A percentile compares a stretch with the other conserved stretches of the same genome.
Evolutionary conservation across 1,284 basidiomycete species (phyloP).

Genomic region (Trichosporon sp.): DNA sequence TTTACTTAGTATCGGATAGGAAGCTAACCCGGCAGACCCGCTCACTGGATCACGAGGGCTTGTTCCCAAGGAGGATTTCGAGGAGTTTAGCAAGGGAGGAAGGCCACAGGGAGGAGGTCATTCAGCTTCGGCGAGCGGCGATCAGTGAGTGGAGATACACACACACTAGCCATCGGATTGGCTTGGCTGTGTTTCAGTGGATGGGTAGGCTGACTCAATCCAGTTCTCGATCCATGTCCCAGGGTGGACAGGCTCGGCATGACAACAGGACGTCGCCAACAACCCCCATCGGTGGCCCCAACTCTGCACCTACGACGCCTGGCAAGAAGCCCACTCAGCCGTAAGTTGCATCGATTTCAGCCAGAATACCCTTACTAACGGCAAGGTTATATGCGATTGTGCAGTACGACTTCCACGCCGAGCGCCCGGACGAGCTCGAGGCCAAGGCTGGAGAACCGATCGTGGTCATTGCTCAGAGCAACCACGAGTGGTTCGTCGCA

Average conservation of each 20-base stretch:
- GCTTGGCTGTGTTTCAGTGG: neutral
- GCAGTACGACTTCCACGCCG: conserved; percentile 89
- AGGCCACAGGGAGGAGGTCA: conserved; percentile 7
- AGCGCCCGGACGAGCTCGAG: conserved; percentile 92
- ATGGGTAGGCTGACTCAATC: neutral
- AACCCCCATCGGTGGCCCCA: neutral
- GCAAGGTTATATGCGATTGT: conserved; percentile 74
- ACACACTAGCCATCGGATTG: neutral
- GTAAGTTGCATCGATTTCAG: conserved; percentile 9
- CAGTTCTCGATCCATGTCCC: conserved; percentile 6
- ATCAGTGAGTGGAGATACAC: neutral
- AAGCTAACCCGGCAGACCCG: conserved; percentile 55
- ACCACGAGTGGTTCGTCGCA: conserved; percentile 54
- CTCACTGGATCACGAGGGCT: conserved; percentile 83
- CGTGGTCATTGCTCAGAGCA: conserved; percentile 56
- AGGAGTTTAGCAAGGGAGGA: conserved; percentile 73
- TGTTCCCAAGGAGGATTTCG: conserved; percentile 79
- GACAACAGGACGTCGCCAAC: conserved; percentile 5
- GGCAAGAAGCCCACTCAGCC: conserved; percentile 25
- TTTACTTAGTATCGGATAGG: conserved; percentile 6
- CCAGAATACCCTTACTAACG: neutral
- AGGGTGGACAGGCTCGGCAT: neutral
- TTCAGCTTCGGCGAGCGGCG: neutral
- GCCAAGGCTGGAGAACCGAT: conserved; percentile 90
- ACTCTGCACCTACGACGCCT: conserved; percentile 9